These are phyloP conservation scores for Apiotrichum akiyoshidainum DNA, from an alignment of 1,284 basidiomycete species.

Conservation along the genomic window DNA sequence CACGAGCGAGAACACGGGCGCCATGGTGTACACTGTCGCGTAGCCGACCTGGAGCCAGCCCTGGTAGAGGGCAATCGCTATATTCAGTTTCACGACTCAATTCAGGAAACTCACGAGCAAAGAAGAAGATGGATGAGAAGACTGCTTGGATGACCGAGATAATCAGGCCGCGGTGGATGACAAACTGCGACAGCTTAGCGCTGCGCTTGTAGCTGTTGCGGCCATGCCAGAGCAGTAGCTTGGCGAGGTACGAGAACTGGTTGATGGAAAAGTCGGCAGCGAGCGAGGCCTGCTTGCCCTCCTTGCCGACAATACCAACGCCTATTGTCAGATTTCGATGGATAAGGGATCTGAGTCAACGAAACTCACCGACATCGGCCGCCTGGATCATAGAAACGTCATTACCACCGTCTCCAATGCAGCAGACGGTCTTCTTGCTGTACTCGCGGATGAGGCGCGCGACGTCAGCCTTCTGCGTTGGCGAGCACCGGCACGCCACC, in stretches of 20 bases:
- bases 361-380: conserved; percentile 76
- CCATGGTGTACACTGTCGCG: conserved; percentile 97
- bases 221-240: conserved; percentile 82
- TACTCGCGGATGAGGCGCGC: conserved; percentile 83
- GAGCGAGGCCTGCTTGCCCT: conserved; percentile 95
- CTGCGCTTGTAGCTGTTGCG: conserved; percentile 97
- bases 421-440: conserved; percentile 93
- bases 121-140: conserved; percentile 96
- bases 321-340: conserved; percentile 58
- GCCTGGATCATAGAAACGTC: conserved; percentile 97
- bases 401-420: conserved; percentile 96
- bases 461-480: conserved; percentile 97
- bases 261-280: conserved; percentile 97
- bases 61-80: conserved; percentile 89
- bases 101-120: conserved; percentile 61
- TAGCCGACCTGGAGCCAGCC: conserved; percentile 98
- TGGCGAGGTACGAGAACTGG: conserved; percentile 92
- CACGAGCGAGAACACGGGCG: conserved; percentile 94
- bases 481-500: conserved; percentile 95
- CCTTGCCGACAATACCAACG: conserved; percentile 96
- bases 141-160: conserved; percentile 98
- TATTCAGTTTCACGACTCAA: conserved; percentile 51
- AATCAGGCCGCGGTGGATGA: conserved; percentile 96
- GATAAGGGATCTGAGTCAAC: conserved; percentile 41
- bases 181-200: conserved; percentile 96